Percentiles rank a stretch among this genome's conserved stretches.
Conservation (phyloP, 805 yeast species). For the Metschnikowia baotianmanensis region DNA sequence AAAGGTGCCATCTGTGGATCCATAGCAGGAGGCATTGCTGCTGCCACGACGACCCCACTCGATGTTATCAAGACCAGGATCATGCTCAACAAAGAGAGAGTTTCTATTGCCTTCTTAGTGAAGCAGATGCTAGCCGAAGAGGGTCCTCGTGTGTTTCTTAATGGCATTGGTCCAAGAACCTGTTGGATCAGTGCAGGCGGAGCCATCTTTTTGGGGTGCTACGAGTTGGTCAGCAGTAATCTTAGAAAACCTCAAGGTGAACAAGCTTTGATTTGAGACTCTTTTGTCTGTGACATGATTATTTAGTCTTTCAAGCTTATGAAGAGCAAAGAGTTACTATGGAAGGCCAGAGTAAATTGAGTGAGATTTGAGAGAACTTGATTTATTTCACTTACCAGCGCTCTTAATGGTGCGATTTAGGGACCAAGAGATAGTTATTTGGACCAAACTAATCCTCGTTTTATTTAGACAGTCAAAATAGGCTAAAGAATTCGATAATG, state of each 20-base stretch:
- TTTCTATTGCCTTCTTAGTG: constrained; percentile 48
- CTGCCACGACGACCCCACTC: constrained; percentile 76
- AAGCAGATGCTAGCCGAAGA: constrained; percentile 61
- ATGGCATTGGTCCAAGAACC: constrained; percentile 93
- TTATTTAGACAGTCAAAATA: too few relatives aligned
- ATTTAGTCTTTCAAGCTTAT: neutral
- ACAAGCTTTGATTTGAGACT: neutral
- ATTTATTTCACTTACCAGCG: too few relatives aligned
- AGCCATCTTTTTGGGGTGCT: constrained; percentile 92
- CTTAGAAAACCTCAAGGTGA: constrained; percentile 1
- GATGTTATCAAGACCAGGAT: constrained; percentile 81
- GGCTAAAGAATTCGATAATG: too few relatives aligned
- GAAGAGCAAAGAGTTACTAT: neutral
- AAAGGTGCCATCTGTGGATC: constrained; percentile 87
- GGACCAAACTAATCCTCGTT: too few relatives aligned
- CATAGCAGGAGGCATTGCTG: constrained; percentile 78
- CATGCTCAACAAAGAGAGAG: constrained; percentile 63
- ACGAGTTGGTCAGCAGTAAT: constrained; percentile 63
- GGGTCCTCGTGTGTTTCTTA: constrained; percentile 68
- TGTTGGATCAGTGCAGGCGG: constrained; percentile 99
- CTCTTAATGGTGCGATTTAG: too few relatives aligned
- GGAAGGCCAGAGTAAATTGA: neutral
- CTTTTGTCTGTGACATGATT: too few relatives aligned
- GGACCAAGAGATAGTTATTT: too few relatives aligned
- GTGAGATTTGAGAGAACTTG: too few relatives aligned